Evolutionary conservation across 2,329 filamentous ascomycete genomes (phyloP).

Genomic region (Dactylellina cionopaga): DNA sequence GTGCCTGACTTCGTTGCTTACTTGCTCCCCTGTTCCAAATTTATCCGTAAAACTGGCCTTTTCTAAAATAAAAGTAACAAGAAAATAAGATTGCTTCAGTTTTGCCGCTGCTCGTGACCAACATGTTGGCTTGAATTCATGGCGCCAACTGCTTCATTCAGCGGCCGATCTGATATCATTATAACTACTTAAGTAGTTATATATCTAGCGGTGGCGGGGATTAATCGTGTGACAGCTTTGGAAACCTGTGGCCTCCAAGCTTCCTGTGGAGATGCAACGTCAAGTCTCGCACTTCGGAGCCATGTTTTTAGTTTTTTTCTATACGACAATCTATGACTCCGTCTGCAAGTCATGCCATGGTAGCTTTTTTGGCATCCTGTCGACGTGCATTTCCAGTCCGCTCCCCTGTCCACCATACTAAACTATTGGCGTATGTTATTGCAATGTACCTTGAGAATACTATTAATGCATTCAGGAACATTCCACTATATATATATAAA

Average conservation of each 20-base stretch:
- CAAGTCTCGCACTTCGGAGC: constrained; percentile 15
- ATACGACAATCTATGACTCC: constrained; percentile 20
- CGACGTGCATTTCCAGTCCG: no score
- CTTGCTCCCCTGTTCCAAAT: background rate
- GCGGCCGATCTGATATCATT: no score
- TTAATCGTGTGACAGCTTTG: background rate
- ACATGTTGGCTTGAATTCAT: no score
- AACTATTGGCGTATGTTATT: no score
- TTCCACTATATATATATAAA: no score
- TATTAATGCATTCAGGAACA: no score
- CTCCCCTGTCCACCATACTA: no score
- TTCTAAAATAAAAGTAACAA: constrained; percentile 12
- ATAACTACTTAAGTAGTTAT: no score
- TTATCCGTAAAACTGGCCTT: constrained; percentile 26
- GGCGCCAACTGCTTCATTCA: no score
- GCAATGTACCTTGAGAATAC: no score
- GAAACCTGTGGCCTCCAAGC: background rate
- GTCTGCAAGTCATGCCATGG: constrained; percentile 42
- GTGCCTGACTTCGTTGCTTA: no score
- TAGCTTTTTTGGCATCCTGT: constrained; percentile 33
- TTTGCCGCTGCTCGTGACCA: background rate
- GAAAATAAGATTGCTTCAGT: background rate
- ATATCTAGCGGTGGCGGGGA: no score
- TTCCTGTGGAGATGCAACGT: background rate
- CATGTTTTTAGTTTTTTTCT: background rate